Percentiles rank a stretch among this genome's conserved stretches.
Conservation (phyloP, 2,329 filamentous ascomycete species). For the Ceratocystiopsis minuta region DNA sequence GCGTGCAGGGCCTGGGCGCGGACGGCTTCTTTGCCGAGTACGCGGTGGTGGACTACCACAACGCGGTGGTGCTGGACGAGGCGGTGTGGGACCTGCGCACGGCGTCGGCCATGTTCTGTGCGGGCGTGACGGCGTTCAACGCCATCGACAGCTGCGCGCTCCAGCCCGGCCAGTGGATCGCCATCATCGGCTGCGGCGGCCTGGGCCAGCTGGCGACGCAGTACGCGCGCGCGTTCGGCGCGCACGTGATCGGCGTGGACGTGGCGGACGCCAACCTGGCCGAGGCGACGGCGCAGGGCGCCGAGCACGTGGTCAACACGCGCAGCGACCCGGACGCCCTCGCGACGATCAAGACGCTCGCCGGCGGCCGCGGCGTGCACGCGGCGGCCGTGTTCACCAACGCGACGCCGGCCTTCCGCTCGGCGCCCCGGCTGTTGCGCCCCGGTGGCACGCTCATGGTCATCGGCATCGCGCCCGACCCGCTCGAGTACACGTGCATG, state of each 20-base stretch:
- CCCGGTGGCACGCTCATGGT: slow-evolving; percentile 24
- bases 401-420: slow-evolving; percentile 18
- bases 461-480: slow-evolving; percentile 21
- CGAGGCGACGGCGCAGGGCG: slow-evolving; percentile 20
- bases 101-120: slow-evolving; percentile 27
- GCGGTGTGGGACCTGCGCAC: slow-evolving; percentile 15
- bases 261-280: slow-evolving; percentile 23
- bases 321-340: slow-evolving; percentile 19
- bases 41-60: slow-evolving; percentile 25
- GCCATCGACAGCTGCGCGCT: slow-evolving; percentile 18
- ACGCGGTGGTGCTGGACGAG: slow-evolving; percentile 22
- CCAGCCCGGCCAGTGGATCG: slow-evolving; percentile 20
- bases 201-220: slow-evolving; percentile 26
- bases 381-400: slow-evolving; percentile 24
- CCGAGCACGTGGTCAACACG: slow-evolving; percentile 25
- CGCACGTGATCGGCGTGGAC: slow-evolving; percentile 24
- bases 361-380: slow-evolving; percentile 22
- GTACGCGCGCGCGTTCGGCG: slow-evolving; percentile 26
- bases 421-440: slow-evolving; percentile 18
- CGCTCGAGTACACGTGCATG: slow-evolving; percentile 19
- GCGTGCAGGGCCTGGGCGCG: slow-evolving; percentile 22
- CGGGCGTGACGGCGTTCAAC: slow-evolving; percentile 26
- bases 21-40: slow-evolving; percentile 31
- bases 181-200: slow-evolving; percentile 23
- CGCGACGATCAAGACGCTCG: slow-evolving; percentile 22